Percentiles rank a stretch among this genome's conserved stretches.
Evolutionary conservation across 73 alveolate species (phyloP).

Genomic region (Paramecium bursaria): DNA sequence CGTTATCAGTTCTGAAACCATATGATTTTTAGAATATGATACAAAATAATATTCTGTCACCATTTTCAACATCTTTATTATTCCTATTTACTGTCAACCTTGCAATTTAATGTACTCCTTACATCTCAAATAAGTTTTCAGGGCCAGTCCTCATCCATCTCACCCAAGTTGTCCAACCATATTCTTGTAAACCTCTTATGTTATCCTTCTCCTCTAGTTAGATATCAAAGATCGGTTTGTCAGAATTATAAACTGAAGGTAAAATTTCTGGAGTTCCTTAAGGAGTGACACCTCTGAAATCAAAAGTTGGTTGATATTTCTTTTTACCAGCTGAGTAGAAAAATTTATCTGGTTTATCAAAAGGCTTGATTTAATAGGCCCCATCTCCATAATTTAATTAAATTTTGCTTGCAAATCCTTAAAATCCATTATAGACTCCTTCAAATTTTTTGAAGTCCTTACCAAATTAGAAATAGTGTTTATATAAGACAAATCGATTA

Average conservation of each 20-base stretch:
- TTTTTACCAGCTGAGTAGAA: background rate
- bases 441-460: conserved; percentile 1
- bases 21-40: conserved; percentile 2
- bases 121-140: background rate
- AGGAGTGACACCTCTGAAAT: background rate
- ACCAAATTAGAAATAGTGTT: conserved; percentile 43
- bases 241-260: background rate
- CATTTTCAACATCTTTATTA: background rate
- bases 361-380: background rate
- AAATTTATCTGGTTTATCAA: background rate
- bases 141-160: conserved; percentile 30
- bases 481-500: background rate
- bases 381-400: conserved; percentile 26
- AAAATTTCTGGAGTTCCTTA: conserved; percentile 1
- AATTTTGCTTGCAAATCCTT: background rate
- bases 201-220: conserved; percentile 8
- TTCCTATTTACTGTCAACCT: background rate
- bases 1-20: background rate
- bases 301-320: conserved; percentile 4
- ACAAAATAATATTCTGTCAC: conserved; percentile 32
- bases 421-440: background rate
- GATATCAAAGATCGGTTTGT: background rate
- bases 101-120: conserved; percentile 13
- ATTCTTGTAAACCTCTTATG: conserved; percentile 40
- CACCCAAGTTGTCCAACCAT: conserved; percentile 44